Evolutionary conservation across 2,329 filamentous ascomycete genomes (phyloP), one percentile per base, ranked within the genome.

Genomic region (Byssoonygena ceratinophila): DNA sequence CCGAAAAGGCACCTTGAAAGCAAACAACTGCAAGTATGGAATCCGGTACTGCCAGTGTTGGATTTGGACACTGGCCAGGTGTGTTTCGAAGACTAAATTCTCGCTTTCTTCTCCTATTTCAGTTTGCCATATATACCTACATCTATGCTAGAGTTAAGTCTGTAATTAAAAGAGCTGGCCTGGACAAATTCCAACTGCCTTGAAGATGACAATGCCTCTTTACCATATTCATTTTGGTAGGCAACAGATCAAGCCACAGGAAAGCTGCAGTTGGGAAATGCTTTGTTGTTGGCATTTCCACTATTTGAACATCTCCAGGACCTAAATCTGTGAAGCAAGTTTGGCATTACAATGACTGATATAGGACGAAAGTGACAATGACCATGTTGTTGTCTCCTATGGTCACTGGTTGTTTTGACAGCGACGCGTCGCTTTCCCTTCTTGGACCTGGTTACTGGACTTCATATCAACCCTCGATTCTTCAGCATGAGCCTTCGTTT

Each of bases 381-480:
- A 4, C n/a, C 29, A 16, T 25, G 20, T 36, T 14, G 11, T 37
- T 40, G 18, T 6, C 18, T 23, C 25, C 8, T 16, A 7, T 39
- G 46, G 9, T 18, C 4, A 20, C 9, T 27, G 45, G 45, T 47
- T 37, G 45, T 16, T 25, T 36, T 25, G 32, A 5, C 16, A 3
- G 6, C 9, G 34, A 22, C 37, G 37, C 11, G 1, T 11, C n/a
- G 3, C 7, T 20, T 31, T 32, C 14, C 37, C 20, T 29, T 48
- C 34, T 39, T 23, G 25, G 1, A 18, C 14, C 27, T 32, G 7
- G 4, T 5, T 11, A 18, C 23, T 12, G 20, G 18, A 12, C n/a
- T 11, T 23, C 25, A 37, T 31, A 41, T 49, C 46, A 49, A 41
- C 36, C 11, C 14, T 52, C n/a, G n/a, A n/a, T 46, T 37, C 32